Evolutionary conservation across 2,329 filamentous ascomycete genomes (phyloP), one percentile per base, ranked within the genome.

Genomic region (Colletotrichum phormii): DNA sequence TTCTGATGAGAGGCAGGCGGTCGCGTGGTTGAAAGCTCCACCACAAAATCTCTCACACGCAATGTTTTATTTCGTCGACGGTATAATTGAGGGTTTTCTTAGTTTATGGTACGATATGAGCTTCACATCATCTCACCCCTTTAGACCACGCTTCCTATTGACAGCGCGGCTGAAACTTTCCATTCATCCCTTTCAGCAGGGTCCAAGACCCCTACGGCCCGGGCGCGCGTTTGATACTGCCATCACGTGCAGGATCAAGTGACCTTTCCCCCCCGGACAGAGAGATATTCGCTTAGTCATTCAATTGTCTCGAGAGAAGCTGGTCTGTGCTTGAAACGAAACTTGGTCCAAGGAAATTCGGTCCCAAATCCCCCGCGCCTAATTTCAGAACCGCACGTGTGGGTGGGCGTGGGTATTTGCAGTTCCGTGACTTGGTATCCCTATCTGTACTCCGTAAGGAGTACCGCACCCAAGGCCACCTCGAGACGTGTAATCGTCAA

Each of bases 111-210:
- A 69, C 46, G 69, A 54, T 59, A 22, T 55, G 51, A 72, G 65
- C 35, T 63, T 59, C 53, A 29, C 57, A 53, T 26, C 70, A 64
- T 18, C 29, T 49, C 65, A 72, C 7, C 33, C n/a, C 59, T 72
- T 53, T 22, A 55, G 62, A 42, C 54, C 60, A 72, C 66, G 65
- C 69, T 49, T 57, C 70, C 70, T 42, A 12, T 59, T 54, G 53
- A 22, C 8, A 54, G 33, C 64, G 22, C 63, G 35, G 60, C 70
- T 72, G 70, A 72, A 72, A 72, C 70, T 61, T 61, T 51, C 42
- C 49, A 49, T 31, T 70, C 66, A 57, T 60, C 42, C 65, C 70
- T 72, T 72, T 58, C 64, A 29, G 61, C 46, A 72, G 65, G 65
- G 59, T 54, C 65, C 33, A 49, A 29, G 33, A 54, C 59, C 64